These are phyloP conservation scores for Podaxis rugospora DNA, from an alignment of 768 basidiomycete species.

Conservation along the genomic window DNA sequence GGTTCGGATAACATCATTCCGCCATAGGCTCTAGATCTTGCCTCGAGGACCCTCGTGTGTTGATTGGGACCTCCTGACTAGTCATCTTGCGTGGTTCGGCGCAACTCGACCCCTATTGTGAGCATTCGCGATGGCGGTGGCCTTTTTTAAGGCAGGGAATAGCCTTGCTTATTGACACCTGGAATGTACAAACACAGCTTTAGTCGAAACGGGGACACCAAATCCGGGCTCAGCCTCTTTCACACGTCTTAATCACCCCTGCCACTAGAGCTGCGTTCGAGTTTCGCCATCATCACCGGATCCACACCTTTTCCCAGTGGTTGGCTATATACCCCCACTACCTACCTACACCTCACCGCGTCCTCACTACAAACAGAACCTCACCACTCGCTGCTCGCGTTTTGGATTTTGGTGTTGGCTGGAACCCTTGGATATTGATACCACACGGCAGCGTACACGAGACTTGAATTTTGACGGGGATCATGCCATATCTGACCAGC, in stretches of 20 bases:
- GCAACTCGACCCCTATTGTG: neutral
- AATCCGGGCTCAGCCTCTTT: neutral
- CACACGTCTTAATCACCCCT: neutral
- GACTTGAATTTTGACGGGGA: neutral
- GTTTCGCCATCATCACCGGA: neutral
- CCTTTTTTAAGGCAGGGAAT: neutral
- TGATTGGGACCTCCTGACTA: neutral
- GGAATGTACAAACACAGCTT: neutral
- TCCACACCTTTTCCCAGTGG: neutral
- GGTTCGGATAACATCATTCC: neutral
- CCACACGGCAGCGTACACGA: neutral
- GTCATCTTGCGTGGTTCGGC: neutral
- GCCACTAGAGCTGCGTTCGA: neutral
- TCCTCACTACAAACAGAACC: neutral
- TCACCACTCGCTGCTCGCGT: neutral
- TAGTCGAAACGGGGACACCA: neutral
- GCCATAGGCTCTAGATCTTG: neutral
- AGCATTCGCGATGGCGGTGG: neutral
- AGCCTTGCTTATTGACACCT: neutral
- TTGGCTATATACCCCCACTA: neutral
- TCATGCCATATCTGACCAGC: conserved; percentile 16
- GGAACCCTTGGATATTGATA: neutral
- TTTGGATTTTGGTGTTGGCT: neutral
- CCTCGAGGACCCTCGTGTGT: neutral
- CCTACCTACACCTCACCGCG: neutral